Base-by-base conservation (phyloP, 176 grass and related monocot species). In the Luzula sylvatica region DNA sequence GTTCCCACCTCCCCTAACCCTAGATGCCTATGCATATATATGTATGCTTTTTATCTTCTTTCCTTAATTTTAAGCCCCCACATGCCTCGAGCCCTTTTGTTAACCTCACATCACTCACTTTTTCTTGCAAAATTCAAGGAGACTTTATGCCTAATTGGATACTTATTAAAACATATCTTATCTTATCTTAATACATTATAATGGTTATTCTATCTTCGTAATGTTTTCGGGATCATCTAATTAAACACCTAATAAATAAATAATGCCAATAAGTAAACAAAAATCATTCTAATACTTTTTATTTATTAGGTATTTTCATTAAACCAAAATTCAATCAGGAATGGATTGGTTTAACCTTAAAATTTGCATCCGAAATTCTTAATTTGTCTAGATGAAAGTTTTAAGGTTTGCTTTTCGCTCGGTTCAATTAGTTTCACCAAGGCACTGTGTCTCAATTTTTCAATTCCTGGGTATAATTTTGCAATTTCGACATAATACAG, bases 1-100 rank as follows among this genome's bases (percentile, higher is more conserved):
- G 63, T 38, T 52, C 43, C 21, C 19, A 44, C 24, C 28, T 42
- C 19, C 16, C 20, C 22, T 41, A 26, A 42, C 29, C 39, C 60
- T 29, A 56, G 68, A 75, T 55, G 65, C 70, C 30, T 79, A 66
- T 47, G 28, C 41, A 21, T 27, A 21, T 40, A 18, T 61, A 18
- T 46, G 7, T 28, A 20, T 72, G 46, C 38, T 54, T 52, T 43
- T 71, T 48, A 68, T 58, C 20, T 50, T 29, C 26, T 66, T 38
- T 16, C 32, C 61, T 75, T 67, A 13, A 64, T 55, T 5, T 43
- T 1, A 32, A 39, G 63, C 8, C 23, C 72, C 67, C 56, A 55
- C 71, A 15, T 8, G 46, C 4, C 66, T 41, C 46, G 26, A 39
- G 45, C 22, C 4, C 66, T 41, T 53, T 39, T 44, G 45, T 28